Percentiles rank a stretch among this genome's conserved stretches.
Evolutionary conservation across 108 stramenopile genomes (phyloP).

Genomic region (Fragilaria crotonensis): DNA sequence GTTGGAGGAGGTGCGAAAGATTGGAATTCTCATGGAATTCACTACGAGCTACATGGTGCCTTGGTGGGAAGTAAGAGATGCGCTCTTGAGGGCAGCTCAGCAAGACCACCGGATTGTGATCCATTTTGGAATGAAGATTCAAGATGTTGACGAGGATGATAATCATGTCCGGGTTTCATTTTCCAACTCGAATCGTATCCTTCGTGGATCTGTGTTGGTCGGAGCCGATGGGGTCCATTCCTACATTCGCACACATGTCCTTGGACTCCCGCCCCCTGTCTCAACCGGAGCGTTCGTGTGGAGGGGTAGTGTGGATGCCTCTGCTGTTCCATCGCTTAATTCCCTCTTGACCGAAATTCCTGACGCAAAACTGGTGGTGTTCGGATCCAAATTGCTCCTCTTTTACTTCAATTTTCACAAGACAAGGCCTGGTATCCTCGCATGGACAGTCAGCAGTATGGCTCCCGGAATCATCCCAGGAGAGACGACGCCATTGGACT

Average conservation of each 20-base stretch:
- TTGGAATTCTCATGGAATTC: conserved; percentile 9
- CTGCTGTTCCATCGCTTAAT: no score
- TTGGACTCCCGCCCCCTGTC: conserved; percentile 5
- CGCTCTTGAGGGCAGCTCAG: conserved; percentile 14
- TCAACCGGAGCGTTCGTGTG: conserved; percentile 9
- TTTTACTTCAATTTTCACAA: conserved; percentile 26
- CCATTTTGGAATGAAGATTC: not conserved
- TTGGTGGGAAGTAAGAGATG: conserved; percentile 27
- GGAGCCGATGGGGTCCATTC: conserved; percentile 43
- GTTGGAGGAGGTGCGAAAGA: conserved; percentile 7
- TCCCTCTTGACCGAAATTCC: no score
- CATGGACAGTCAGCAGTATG: conserved; percentile 13
- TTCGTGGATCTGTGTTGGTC: conserved; percentile 16
- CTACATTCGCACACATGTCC: conserved; percentile 8
- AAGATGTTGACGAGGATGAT: conserved; percentile 4
- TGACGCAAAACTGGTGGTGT: conserved; percentile 2
- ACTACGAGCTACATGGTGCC: conserved; percentile 13
- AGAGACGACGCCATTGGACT: conserved; percentile 11
- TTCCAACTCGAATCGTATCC: not conserved
- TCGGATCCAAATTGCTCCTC: conserved; percentile 2
- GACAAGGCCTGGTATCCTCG: conserved; percentile 4
- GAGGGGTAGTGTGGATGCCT: conserved; percentile 16
- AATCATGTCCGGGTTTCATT: not conserved
- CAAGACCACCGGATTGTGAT: not conserved
- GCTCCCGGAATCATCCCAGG: conserved; percentile 11